A percentile compares a stretch with the other conserved stretches of the same genome.
These are phyloP conservation scores for Mycena epipterygia DNA, from an alignment of 768 basidiomycete species.

Conservation along the genomic window DNA sequence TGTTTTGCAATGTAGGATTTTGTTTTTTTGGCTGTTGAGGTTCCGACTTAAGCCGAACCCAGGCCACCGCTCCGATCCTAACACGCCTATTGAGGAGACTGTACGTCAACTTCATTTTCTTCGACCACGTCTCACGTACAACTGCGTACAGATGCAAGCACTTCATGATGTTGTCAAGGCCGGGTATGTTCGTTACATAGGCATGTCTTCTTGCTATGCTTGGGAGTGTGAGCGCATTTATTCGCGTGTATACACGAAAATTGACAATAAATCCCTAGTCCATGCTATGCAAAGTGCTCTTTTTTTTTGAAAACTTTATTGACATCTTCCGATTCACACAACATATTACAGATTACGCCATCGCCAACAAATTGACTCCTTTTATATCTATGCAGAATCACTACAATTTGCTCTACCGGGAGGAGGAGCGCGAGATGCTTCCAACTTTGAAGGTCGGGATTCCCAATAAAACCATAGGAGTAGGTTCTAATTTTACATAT, in stretches of 20 bases:
- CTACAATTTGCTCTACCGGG: conserved; percentile 71
- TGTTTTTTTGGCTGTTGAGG: background rate
- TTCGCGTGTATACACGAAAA: background rate
- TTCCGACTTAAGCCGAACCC: background rate
- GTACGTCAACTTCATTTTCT: conserved; percentile 40
- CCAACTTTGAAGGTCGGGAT: conserved; percentile 64
- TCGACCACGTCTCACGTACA: background rate
- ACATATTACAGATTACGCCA: conserved; percentile 65
- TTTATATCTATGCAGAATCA: conserved; percentile 83
- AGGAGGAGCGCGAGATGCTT: conserved; percentile 77
- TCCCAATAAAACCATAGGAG: background rate
- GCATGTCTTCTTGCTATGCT: conserved; percentile 69
- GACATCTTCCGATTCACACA: background rate
- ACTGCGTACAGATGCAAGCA: conserved; percentile 67
- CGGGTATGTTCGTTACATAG: conserved; percentile 73
- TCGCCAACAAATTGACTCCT: conserved; percentile 66
- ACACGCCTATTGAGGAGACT: conserved; percentile 72
- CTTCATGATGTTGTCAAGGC: conserved; percentile 76
- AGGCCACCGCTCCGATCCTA: conserved; percentile 69
- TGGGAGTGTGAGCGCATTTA: conserved; percentile 60
- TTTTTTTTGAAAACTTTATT: background rate
- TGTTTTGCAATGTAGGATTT: conserved; percentile 60
- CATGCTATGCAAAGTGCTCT: conserved; percentile 67
- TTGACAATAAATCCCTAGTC: conserved; percentile 49
- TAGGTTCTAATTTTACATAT: background rate